phyloP scores from a whole-genome alignment of 192 early-diverging fungal species.

The Backusella sp. region DNA sequence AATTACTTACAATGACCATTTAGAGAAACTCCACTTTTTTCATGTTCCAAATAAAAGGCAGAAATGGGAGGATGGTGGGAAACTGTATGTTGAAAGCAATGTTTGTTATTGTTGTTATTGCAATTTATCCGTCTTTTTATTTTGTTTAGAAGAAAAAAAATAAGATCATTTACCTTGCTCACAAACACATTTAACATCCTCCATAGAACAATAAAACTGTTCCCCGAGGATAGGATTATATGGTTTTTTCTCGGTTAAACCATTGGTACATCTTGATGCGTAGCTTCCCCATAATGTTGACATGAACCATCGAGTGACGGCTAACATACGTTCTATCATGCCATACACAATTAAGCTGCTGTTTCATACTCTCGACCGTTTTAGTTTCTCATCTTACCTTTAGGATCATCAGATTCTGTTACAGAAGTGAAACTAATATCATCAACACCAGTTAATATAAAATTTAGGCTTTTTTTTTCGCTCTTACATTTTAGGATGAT shows the following conservation, averaged over 20 bases:
- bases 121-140: background rate
- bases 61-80: slow-evolving; percentile 73
- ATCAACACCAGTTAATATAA: background rate
- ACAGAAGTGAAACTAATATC: slow-evolving; percentile 57
- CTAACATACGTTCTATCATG: slow-evolving; percentile 63
- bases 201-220: slow-evolving; percentile 58
- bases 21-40: slow-evolving; percentile 55
- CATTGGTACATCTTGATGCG: slow-evolving; percentile 62
- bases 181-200: slow-evolving; percentile 53
- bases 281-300: slow-evolving; percentile 82
- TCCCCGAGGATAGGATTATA: slow-evolving; percentile 64
- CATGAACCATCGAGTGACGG: slow-evolving; percentile 74
- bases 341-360: background rate
- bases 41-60: slow-evolving; percentile 66
- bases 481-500: slow-evolving; percentile 1
- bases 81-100: slow-evolving; percentile 33
- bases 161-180: slow-evolving; percentile 45
- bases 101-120: background rate
- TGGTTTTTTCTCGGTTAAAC: slow-evolving; percentile 75
- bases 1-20: slow-evolving; percentile 50
- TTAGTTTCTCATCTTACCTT: slow-evolving; percentile 15
- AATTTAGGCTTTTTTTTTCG: background rate
- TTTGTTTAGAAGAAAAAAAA: background rate
- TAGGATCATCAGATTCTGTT: slow-evolving; percentile 44
- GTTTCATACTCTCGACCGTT: background rate